Base-by-base conservation (phyloP, 1,284 basidiomycete genomes). In the Papiliotrema laurentii region DNA sequence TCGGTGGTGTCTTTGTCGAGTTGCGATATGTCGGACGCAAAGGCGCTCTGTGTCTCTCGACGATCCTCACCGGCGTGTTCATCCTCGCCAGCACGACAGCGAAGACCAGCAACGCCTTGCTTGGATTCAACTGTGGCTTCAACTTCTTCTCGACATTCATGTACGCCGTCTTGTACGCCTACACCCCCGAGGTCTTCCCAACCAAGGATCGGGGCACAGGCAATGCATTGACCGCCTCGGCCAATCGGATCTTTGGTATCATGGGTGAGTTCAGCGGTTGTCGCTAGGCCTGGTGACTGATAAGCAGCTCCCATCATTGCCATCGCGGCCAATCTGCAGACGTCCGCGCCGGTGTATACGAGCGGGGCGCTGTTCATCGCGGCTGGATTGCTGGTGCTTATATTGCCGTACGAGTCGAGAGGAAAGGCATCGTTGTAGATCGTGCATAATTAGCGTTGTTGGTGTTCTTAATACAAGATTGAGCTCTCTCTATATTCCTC, bases 321-420 rank as follows among this genome's bases (percentile, higher is more conserved):
- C 18, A 64, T 64, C 44, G 61, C 51, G 37, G 64, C 48, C 27
- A 54, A 59, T 51, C 42, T 60, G 18, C 30, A 51, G 19, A 83
- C 82, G 2, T 71, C 82, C 0, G 81, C 81, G 2, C 87, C 87
- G 10, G 84, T 88, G 28, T 88, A 82, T 63, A 79, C 86, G 31
- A 77, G 83, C 2, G 85, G 82, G 9, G 80, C 77, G 14, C 69
- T 87, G 49, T 83, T 87, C 63, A 67, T 88, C 26, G 72, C 77
- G 2, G 76, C 83, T 1, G 83, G 84, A 0, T 49, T 79, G n/a
- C 63, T 87, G 30, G 80, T 83, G 28, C 61, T 87, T 43, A 58
- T 86, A 24, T 66, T 88, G n/a, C 86, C 86, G 0, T 85, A 81
- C 61, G 84, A 86, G 60, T 81, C 84, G 14, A 74, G 81, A 26